Evolutionary conservation across 495 filamentous ascomycete genomes (phyloP).

Genomic region (Penicillium egyptiacum): DNA sequence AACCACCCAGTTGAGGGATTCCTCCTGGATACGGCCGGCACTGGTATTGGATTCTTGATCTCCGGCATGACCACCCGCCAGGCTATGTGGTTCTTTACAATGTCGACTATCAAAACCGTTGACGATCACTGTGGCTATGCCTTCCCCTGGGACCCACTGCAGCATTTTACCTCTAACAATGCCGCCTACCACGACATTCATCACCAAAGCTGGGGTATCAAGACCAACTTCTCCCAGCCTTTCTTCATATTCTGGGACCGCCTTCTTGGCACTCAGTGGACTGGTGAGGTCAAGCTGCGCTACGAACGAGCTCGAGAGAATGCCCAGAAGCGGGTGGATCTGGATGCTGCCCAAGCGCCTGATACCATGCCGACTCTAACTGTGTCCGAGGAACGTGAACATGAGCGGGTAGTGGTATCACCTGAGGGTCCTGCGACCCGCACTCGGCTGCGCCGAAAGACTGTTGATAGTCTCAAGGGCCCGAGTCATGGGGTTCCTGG

Average conservation of each 20-base stretch:
- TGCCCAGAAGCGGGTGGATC: conserved; percentile 43
- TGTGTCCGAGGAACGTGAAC: conserved; percentile 19
- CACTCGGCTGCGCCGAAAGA: conserved; percentile 42
- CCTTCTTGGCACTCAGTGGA: conserved; percentile 48
- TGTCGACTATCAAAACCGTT: conserved; percentile 89
- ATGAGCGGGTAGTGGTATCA: conserved; percentile 30
- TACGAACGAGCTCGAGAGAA: conserved; percentile 47
- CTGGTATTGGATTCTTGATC: conserved; percentile 75
- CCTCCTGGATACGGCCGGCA: conserved; percentile 84
- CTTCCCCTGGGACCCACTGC: conserved; percentile 93
- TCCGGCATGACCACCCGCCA: conserved; percentile 75
- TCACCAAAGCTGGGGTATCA: conserved; percentile 99
- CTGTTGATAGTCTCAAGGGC: conserved; percentile 45
- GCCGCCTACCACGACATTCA: conserved; percentile 96
- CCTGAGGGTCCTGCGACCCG: conserved; percentile 33
- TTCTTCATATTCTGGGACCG: conserved; percentile 56
- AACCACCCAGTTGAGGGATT: conserved; percentile 92
- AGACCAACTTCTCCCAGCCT: conserved; percentile 55
- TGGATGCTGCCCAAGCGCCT: conserved; percentile 24
- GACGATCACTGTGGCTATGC: conserved; percentile 96
- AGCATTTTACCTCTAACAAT: conserved; percentile 88
- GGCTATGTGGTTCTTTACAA: conserved; percentile 80
- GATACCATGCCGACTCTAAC: conserved; percentile 13
- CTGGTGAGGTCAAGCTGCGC: conserved; percentile 43
- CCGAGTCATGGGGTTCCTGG: conserved; percentile 41